These are phyloP conservation scores for Phycomyces blakesleeanus DNA, from an alignment of 192 early-diverging fungal genomes.

Conservation along the genomic window DNA sequence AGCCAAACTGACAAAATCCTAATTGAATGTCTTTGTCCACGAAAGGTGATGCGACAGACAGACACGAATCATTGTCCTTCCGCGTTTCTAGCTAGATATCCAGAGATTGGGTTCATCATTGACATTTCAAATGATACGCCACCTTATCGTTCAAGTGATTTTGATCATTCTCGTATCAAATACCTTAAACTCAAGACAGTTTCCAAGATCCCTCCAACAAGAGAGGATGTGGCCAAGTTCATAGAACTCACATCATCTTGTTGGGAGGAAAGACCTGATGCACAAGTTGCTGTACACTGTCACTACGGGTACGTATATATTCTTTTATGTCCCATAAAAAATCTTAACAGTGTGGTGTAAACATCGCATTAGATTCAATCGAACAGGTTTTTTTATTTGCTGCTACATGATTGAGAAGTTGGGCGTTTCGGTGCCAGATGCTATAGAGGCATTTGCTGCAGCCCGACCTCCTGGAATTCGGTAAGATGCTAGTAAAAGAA, in stretches of 20 bases:
- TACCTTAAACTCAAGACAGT: slow-evolving; percentile 49
- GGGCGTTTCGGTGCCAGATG: slow-evolving; percentile 45
- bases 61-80: slow-evolving; percentile 49
- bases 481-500: slow-evolving; percentile 17
- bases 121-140: slow-evolving; percentile 51
- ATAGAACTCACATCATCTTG: slow-evolving; percentile 36
- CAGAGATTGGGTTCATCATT: slow-evolving; percentile 50
- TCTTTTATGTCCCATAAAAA: not conserved
- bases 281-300: slow-evolving; percentile 56
- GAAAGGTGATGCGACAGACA: slow-evolving; percentile 48
- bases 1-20: no score
- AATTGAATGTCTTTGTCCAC: no score
- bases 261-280: slow-evolving; percentile 43
- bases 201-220: slow-evolving; percentile 49
- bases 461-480: slow-evolving; percentile 50
- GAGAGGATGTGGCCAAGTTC: slow-evolving; percentile 41
- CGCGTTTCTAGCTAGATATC: slow-evolving; percentile 45
- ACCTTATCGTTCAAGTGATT: slow-evolving; percentile 49
- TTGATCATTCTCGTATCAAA: slow-evolving; percentile 47
- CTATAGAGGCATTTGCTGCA: slow-evolving; percentile 40
- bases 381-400: slow-evolving; percentile 55
- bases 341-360: not conserved
- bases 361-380: slow-evolving; percentile 40
- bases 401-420: slow-evolving; percentile 51
- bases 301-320: slow-evolving; percentile 53